Percentiles rank a stretch among this genome's conserved stretches.
These are phyloP conservation scores for Pascua guehoae DNA, from an alignment of 1,284 basidiomycete genomes.

Conservation along the genomic window DNA sequence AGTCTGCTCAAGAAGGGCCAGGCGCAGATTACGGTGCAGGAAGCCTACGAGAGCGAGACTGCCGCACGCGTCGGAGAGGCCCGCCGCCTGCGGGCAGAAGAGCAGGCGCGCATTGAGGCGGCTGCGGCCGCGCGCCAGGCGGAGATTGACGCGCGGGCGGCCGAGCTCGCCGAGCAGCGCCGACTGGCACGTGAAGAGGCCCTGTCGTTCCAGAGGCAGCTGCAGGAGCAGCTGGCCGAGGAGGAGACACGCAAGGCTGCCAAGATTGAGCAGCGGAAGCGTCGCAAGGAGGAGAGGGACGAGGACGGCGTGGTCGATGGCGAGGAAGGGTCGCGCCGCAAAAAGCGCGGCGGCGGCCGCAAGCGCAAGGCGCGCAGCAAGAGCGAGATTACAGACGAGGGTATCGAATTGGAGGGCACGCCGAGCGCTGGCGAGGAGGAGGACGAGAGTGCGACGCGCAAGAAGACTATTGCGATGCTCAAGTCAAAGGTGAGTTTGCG, in stretches of 20 bases:
- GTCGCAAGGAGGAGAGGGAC: slow-evolving; percentile 40
- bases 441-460: slow-evolving; percentile 13
- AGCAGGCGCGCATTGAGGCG: slow-evolving; percentile 45
- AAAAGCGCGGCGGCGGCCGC: slow-evolving; percentile 22
- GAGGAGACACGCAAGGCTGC: slow-evolving; percentile 45
- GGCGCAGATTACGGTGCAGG: slow-evolving; percentile 69
- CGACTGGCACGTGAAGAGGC: slow-evolving; percentile 70
- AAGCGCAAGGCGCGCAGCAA: slow-evolving; percentile 28
- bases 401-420: slow-evolving; percentile 19
- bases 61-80: slow-evolving; percentile 71
- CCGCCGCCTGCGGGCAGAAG: slow-evolving; percentile 50
- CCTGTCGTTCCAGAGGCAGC: slow-evolving; percentile 55
- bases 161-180: slow-evolving; percentile 69
- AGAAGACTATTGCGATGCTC: slow-evolving; percentile 24
- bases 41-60: slow-evolving; percentile 68
- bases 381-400: slow-evolving; percentile 28
- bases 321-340: slow-evolving; percentile 8
- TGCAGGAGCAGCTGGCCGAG: slow-evolving; percentile 43
- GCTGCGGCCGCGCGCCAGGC: slow-evolving; percentile 37
- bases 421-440: slow-evolving; percentile 19
- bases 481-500: slow-evolving; percentile 22
- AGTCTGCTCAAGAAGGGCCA: slow-evolving; percentile 73
- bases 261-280: slow-evolving; percentile 36
- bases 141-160: slow-evolving; percentile 58
- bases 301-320: slow-evolving; percentile 27